Evolutionary conservation across 768 basidiomycete species (phyloP).

Genomic region (Lentinula sp.): DNA sequence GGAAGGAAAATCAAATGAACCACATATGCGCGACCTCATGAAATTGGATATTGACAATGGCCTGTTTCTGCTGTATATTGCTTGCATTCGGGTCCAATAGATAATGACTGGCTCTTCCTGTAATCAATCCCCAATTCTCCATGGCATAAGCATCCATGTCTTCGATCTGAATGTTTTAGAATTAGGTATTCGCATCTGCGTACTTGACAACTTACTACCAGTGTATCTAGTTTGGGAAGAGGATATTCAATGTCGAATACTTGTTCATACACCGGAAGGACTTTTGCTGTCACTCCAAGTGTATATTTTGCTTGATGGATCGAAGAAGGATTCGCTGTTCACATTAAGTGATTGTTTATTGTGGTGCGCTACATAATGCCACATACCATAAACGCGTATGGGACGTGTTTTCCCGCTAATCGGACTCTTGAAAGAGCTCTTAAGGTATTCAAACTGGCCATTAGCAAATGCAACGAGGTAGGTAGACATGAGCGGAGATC

Average conservation of each 20-base stretch:
- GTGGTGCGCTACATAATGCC: slow-evolving; percentile 34
- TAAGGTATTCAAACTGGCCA: slow-evolving; percentile 50
- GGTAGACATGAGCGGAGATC: slow-evolving; percentile 61
- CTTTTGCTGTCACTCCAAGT: slow-evolving; percentile 77
- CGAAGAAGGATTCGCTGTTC: slow-evolving; percentile 68
- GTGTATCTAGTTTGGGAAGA: slow-evolving; percentile 89
- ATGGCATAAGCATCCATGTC: slow-evolving; percentile 51
- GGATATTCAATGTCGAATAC: slow-evolving; percentile 92
- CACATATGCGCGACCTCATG: slow-evolving; percentile 89
- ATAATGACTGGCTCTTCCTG: slow-evolving; percentile 78
- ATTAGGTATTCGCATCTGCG: not conserved
- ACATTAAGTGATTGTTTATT: slow-evolving; percentile 5
- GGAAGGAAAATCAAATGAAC: slow-evolving; percentile 21
- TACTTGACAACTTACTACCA: slow-evolving; percentile 50
- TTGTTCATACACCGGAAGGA: slow-evolving; percentile 86
- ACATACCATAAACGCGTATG: slow-evolving; percentile 54
- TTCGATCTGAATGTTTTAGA: not conserved
- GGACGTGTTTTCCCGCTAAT: slow-evolving; percentile 55
- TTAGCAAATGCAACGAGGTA: slow-evolving; percentile 69
- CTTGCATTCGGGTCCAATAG: slow-evolving; percentile 73
- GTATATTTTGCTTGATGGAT: slow-evolving; percentile 84
- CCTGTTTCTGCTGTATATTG: slow-evolving; percentile 70
- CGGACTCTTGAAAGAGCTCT: slow-evolving; percentile 53
- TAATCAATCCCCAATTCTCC: slow-evolving; percentile 96
- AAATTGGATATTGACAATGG: slow-evolving; percentile 70